These are phyloP conservation scores for Leishmania guyanensis DNA, from an alignment of 208 protist genomes.

Conservation along the genomic window DNA sequence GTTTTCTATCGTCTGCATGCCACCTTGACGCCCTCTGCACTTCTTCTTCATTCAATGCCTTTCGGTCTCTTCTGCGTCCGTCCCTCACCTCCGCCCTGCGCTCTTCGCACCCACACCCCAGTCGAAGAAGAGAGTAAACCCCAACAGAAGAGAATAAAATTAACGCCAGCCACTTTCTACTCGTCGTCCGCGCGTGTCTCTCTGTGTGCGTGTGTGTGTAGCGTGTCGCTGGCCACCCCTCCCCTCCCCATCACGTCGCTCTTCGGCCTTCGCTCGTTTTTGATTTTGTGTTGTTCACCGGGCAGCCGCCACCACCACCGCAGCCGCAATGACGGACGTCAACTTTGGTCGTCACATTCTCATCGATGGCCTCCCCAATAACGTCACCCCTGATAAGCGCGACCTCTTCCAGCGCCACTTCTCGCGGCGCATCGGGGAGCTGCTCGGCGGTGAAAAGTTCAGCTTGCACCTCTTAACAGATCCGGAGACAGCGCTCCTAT, in stretches of 20 bases:
- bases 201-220: not conserved
- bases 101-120: not conserved
- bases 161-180: not conserved
- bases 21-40: too few species aligned
- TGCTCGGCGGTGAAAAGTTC: slow-evolving; percentile 77
- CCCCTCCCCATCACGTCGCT: not conserved
- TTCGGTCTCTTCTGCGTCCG: not conserved
- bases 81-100: too few species aligned
- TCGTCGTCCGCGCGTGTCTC: not conserved
- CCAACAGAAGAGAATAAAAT: not conserved
- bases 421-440: slow-evolving; percentile 56
- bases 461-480: slow-evolving; percentile 73
- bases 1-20: not conserved
- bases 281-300: not conserved
- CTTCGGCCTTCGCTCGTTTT: not conserved
- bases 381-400: slow-evolving; percentile 86
- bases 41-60: too few species aligned
- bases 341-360: slow-evolving; percentile 74
- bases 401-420: slow-evolving; percentile 68
- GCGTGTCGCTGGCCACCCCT: not conserved
- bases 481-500: slow-evolving; percentile 60
- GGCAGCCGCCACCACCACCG: not conserved
- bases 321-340: slow-evolving; percentile 31
- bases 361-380: slow-evolving; percentile 78
- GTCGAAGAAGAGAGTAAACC: not conserved